Conservation (phyloP, 148 eudicot genomes). For the Cornus controversa region DNA sequence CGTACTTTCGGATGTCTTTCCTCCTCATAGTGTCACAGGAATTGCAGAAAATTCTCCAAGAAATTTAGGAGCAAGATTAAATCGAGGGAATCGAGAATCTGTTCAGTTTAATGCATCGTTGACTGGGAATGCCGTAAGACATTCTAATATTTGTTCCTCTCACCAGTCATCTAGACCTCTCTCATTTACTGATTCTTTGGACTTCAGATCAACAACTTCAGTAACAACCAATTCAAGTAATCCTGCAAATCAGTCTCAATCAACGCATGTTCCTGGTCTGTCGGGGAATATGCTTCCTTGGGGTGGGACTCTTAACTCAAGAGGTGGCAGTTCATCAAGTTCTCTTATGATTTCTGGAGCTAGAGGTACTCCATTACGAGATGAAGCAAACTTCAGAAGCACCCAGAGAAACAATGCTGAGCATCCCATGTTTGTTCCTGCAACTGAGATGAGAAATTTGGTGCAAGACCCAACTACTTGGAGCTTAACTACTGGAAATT, state of each 20-base stretch:
- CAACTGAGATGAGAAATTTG: constrained; percentile 47
- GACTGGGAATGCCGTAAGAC: constrained; percentile 32
- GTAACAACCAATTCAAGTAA: constrained; percentile 31
- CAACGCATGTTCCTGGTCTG: constrained; percentile 35
- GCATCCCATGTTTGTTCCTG: constrained; percentile 52
- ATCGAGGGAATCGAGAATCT: constrained; percentile 41
- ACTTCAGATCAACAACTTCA: constrained; percentile 35
- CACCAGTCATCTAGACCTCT: constrained; percentile 44
- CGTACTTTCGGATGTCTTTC: constrained; percentile 34
- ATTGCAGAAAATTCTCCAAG: constrained; percentile 48
- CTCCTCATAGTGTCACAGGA: constrained; percentile 32
- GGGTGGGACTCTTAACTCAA: constrained; percentile 41
- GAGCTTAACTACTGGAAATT: constrained; percentile 46
- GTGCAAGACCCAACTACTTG: constrained; percentile 52
- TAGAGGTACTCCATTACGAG: constrained; percentile 37
- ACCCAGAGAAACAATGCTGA: constrained; percentile 46
- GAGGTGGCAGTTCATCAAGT: constrained; percentile 49
- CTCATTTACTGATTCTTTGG: constrained; percentile 43
- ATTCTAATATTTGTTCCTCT: constrained; percentile 29
- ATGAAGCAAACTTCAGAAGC: constrained; percentile 43
- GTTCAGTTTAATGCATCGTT: constrained; percentile 32
- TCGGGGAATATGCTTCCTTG: constrained; percentile 47
- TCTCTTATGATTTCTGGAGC: constrained; percentile 30
- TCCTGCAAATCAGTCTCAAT: constrained; percentile 36
- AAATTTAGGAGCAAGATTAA: constrained; percentile 45